phyloP scores from a whole-genome alignment of 2,329 filamentous ascomycete species.

The Alternaria metachromatica region DNA sequence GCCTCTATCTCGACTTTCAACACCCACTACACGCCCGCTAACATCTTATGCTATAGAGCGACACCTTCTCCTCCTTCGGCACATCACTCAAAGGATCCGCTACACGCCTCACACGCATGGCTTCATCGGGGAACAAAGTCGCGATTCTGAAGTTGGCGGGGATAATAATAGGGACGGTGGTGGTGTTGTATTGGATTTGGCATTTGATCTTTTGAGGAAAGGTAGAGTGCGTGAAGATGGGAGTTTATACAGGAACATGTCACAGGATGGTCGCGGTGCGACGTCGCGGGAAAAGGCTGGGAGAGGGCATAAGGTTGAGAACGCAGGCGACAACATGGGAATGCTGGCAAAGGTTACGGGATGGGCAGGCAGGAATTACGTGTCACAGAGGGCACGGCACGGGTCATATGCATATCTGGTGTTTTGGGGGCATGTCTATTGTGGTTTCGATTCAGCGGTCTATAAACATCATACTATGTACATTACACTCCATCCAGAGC shows the following conservation, averaged over 20 bases:
- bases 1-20: too few relatives aligned
- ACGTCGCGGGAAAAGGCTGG: too few relatives aligned
- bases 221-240: neutral
- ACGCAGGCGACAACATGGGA: neutral
- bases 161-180: slow-evolving; percentile 75
- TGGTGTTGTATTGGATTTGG: slow-evolving; percentile 77
- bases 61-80: slow-evolving; percentile 89
- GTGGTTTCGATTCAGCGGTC: slow-evolving; percentile 1
- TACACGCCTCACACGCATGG: slow-evolving; percentile 84
- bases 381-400: neutral
- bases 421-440: neutral
- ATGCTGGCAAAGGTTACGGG: too few relatives aligned
- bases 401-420: neutral
- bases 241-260: neutral
- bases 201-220: slow-evolving; percentile 22
- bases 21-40: neutral
- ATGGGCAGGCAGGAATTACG: neutral
- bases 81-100: slow-evolving; percentile 85
- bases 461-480: slow-evolving; percentile 11
- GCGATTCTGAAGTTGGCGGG: slow-evolving; percentile 88
- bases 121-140: slow-evolving; percentile 85
- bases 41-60: slow-evolving; percentile 62
- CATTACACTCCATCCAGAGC: neutral
- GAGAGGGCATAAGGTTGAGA: neutral
- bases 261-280: too few relatives aligned